Percentiles rank a stretch among this genome's conserved stretches.
These are phyloP conservation scores for Agrocybe praecox DNA, from an alignment of 768 basidiomycete genomes.

Conservation along the genomic window DNA sequence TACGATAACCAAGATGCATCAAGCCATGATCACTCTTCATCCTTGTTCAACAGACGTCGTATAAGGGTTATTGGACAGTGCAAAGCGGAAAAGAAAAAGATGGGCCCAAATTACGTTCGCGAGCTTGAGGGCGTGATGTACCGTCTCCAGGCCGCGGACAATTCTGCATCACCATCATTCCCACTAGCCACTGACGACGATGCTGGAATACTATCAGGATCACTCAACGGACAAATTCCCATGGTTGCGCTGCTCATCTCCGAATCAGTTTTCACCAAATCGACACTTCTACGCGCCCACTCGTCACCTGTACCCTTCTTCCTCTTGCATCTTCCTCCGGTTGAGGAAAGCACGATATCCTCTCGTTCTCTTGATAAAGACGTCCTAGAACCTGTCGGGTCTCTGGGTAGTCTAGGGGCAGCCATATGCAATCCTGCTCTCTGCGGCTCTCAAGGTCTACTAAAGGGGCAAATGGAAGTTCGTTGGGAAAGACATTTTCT, in stretches of 20 bases:
- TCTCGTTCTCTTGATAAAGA: too few species aligned
- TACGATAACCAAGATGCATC: constrained; percentile 4
- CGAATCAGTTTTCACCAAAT: constrained; percentile 76
- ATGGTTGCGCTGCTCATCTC: constrained; percentile 80
- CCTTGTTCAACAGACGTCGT: constrained; percentile 37
- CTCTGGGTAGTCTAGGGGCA: constrained; percentile 39
- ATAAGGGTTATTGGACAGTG: constrained; percentile 86
- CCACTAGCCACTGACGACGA: not conserved
- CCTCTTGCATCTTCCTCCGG: constrained; percentile 73
- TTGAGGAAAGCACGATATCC: not conserved
- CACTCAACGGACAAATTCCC: constrained; percentile 21
- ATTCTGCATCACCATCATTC: constrained; percentile 10
- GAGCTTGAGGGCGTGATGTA: constrained; percentile 90
- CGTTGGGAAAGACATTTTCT: constrained; percentile 59
- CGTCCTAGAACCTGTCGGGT: too few species aligned
- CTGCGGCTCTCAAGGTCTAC: constrained; percentile 50
- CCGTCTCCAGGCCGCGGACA: constrained; percentile 36
- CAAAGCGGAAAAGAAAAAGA: constrained; percentile 86
- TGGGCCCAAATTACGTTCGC: constrained; percentile 78
- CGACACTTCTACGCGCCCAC: constrained; percentile 68
- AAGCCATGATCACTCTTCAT: not conserved
- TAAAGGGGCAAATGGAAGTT: constrained; percentile 63
- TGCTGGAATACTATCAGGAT: not conserved
- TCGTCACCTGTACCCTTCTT: constrained; percentile 80
- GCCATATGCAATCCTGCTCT: constrained; percentile 76